Base-by-base conservation (phyloP, 164 flowering plant species). In the Pachysandra terminalis region DNA sequence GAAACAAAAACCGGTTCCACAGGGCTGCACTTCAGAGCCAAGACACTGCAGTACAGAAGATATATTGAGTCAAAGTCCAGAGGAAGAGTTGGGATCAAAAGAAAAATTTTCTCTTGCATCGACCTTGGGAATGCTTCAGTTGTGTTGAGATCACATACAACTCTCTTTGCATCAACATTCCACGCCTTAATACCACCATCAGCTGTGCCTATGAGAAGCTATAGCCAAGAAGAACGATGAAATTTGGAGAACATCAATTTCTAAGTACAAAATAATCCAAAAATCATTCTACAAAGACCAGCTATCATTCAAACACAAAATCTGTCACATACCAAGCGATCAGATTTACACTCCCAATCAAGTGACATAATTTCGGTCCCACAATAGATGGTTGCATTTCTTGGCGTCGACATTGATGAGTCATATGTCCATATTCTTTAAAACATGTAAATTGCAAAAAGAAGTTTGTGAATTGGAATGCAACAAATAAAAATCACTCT, bases 151-250 rank as follows among this genome's bases (percentile, higher is more conserved):
- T 94, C 97, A 77, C 98, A 94, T 21, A 91, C 97, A 73, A 94
- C 98, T 80, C 97, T 84, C 81, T 94, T 94, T 68, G 98, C 96
- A 84, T 94, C 98, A 71, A 86, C 98, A 81, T 94, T 94, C 98
- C 98, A 94, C 68, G 98, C 97, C 81, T 94, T 94, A 68, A 94
- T 86, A 70, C 97, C 92, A 40, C 93, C 91, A 85, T 87, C 85
- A 75, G 91, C 89, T 73, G 97, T 91, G 71, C 97, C 98, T 71
- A 94, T 91, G 75, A 94, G 91, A 78, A 91, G 93, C 98, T 94
- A 83, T 77, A 71, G 64, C 75, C 74, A 80, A 81, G 69, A 77
- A 67, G 68, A 80, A 81, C 64, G 28, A 73, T 54, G 77, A 65
- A 67, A 59, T 41, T 70, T 53, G 76, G 23, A 73, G 63, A 51